Evolutionary conservation across 306 rosid species (phyloP).

Genomic region (Neltuma alba): DNA sequence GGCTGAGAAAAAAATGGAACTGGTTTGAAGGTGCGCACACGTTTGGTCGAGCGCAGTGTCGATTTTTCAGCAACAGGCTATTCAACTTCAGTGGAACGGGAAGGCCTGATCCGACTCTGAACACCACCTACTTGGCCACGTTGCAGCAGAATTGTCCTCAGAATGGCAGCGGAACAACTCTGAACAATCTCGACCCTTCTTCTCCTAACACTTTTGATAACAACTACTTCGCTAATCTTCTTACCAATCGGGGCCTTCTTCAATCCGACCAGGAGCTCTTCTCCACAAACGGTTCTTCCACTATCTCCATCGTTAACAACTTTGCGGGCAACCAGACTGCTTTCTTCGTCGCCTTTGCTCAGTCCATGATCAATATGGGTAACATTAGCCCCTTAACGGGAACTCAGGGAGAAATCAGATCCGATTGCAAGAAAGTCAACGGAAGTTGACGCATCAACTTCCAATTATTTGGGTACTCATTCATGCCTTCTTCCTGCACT

Average conservation of each 20-base stretch:
- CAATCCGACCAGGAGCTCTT: slow-evolving; percentile 66
- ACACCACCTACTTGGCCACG: slow-evolving; percentile 49
- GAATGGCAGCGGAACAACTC: slow-evolving; percentile 45
- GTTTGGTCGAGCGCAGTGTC: slow-evolving; percentile 70
- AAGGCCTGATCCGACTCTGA: slow-evolving; percentile 62
- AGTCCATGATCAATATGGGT: slow-evolving; percentile 81
- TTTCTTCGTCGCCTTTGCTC: slow-evolving; percentile 67
- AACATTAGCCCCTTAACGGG: slow-evolving; percentile 60
- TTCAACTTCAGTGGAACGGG: slow-evolving; percentile 54
- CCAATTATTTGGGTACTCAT: not conserved
- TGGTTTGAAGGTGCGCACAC: slow-evolving; percentile 69
- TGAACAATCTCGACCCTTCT: slow-evolving; percentile 59
- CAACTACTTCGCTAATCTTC: slow-evolving; percentile 56
- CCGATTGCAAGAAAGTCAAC: slow-evolving; percentile 61
- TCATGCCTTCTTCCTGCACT: not conserved
- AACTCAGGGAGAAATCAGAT: slow-evolving; percentile 67
- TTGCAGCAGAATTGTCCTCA: slow-evolving; percentile 70
- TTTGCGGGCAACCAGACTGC: slow-evolving; percentile 58
- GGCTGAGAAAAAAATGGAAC: not conserved
- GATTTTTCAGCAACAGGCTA: slow-evolving; percentile 48
- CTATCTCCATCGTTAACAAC: slow-evolving; percentile 52
- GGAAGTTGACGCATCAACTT: slow-evolving; percentile 43
- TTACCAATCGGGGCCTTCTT: slow-evolving; percentile 57
- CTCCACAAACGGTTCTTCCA: slow-evolving; percentile 48
- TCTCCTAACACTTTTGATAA: slow-evolving; percentile 64